Evolutionary conservation across 176 grass and related monocot species (phyloP).

Genomic region (Phyllostachys edulis): DNA sequence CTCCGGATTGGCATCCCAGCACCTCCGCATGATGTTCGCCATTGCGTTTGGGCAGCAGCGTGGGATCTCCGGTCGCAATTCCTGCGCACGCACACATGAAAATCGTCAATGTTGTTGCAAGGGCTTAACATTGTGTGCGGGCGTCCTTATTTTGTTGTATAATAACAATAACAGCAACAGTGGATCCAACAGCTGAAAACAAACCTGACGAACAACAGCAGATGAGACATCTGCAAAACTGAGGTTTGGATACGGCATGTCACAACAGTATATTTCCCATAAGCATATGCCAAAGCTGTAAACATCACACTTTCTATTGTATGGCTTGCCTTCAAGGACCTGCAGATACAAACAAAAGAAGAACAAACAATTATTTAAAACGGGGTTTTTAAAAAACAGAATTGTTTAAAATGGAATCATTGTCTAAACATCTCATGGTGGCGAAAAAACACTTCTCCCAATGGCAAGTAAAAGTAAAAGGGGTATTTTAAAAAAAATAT

Average conservation of each 20-base stretch:
- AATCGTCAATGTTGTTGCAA: not conserved
- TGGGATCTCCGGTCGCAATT: conserved; percentile 63
- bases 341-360: conserved; percentile 10
- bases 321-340: conserved; percentile 78
- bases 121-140: not conserved
- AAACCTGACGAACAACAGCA: conserved; percentile 67
- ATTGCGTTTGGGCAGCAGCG: conserved; percentile 60
- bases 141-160: not conserved
- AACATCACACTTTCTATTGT: conserved; percentile 75
- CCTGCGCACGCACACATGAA: conserved; percentile 23
- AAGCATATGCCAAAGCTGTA: conserved; percentile 79
- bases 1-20: conserved; percentile 77
- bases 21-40: conserved; percentile 71
- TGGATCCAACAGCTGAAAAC: conserved; percentile 7
- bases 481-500: not conserved
- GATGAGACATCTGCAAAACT: conserved; percentile 76
- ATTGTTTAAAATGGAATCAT: not conserved
- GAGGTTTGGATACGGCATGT: conserved; percentile 75
- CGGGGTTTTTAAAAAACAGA: not conserved
- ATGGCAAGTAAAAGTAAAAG: not conserved
- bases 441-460: not conserved
- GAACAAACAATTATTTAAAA: not conserved
- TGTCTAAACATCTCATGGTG: not conserved
- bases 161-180: not conserved
- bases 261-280: conserved; percentile 87